phyloP scores from a whole-genome alignment of 2,329 filamentous ascomycete genomes.

The Neonectria punicea region DNA sequence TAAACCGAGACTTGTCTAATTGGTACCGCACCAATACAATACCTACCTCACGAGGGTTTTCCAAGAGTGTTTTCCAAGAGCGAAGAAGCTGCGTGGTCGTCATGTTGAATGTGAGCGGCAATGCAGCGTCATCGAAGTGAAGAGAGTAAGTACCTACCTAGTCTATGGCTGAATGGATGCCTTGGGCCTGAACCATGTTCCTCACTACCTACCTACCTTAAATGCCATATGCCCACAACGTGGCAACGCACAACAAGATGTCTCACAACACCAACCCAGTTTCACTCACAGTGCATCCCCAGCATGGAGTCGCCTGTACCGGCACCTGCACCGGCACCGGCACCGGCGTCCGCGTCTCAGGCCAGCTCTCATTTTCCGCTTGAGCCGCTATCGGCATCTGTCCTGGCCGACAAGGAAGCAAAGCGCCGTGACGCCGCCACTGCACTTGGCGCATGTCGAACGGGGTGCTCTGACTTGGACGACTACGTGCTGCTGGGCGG shows the following conservation, averaged over 20 bases:
- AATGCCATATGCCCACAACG: background rate
- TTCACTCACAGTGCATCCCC: background rate
- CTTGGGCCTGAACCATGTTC: background rate
- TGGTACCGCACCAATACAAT: constrained; percentile 21
- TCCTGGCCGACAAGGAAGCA: constrained; percentile 53
- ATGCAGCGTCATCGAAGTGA: background rate
- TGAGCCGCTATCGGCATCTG: constrained; percentile 57
- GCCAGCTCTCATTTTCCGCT: constrained; percentile 58
- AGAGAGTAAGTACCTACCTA: no score
- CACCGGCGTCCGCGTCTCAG: constrained; percentile 46
- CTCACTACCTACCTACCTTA: background rate
- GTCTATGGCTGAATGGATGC: background rate
- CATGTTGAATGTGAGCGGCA: background rate
- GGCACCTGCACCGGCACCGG: background rate
- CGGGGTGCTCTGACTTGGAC: constrained; percentile 62
- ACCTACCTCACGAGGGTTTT: constrained; percentile 3
- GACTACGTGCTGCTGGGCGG: constrained; percentile 59
- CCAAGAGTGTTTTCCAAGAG: background rate
- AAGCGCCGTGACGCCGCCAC: constrained; percentile 47
- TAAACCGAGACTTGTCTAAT: constrained; percentile 14
- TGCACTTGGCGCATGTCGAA: constrained; percentile 47
- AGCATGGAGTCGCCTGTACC: constrained; percentile 10
- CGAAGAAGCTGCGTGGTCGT: background rate
- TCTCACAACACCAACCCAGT: background rate
- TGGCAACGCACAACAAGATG: background rate